Evolutionary conservation across 306 rosid genomes (phyloP).

Genomic region (Quercus mongolica): DNA sequence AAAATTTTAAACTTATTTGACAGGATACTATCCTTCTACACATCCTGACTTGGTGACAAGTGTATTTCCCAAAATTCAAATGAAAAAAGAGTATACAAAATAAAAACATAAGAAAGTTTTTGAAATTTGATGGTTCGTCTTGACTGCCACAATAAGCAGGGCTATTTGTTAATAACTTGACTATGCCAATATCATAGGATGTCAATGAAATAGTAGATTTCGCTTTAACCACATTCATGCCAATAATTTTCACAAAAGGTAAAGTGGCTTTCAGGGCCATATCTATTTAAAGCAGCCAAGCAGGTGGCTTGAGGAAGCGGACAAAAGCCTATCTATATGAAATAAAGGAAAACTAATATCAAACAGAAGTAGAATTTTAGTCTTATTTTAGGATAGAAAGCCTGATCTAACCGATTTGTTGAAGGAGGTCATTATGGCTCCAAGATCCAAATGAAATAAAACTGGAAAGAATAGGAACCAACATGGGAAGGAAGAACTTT

Average conservation of each 20-base stretch:
- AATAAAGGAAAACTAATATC: neutral
- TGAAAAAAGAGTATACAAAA: neutral
- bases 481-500: neutral
- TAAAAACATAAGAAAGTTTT: neutral
- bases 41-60: neutral
- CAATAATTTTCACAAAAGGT: neutral
- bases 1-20: neutral
- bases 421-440: neutral
- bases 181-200: neutral
- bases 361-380: neutral
- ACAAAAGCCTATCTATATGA: neutral
- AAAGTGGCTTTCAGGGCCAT: neutral
- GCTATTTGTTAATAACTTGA: neutral
- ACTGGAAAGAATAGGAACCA: neutral
- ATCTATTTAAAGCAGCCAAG: neutral
- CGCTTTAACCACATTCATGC: neutral
- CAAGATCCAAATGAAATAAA: slow-evolving; percentile 1
- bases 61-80: neutral
- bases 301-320: neutral
- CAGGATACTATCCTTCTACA: slow-evolving; percentile 10
- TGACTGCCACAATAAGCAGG: neutral
- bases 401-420: neutral
- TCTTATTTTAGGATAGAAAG: neutral
- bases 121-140: neutral
- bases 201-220: neutral